Evolutionary conservation across 2,329 filamentous ascomycete genomes (phyloP).

Genomic region (Esteya vermicola): DNA sequence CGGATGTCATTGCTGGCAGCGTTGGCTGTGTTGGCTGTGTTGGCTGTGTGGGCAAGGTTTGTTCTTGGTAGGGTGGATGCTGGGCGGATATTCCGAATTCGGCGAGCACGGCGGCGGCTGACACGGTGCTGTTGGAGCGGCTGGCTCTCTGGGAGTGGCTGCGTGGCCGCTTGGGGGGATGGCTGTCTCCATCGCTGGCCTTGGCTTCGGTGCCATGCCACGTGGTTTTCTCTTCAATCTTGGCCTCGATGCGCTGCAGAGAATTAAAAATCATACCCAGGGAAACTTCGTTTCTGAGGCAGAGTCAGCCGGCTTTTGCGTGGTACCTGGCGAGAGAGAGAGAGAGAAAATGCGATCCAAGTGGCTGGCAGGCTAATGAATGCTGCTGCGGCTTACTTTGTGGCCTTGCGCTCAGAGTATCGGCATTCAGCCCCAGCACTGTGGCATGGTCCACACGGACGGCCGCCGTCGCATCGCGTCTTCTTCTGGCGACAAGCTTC

Average conservation of each 20-base stretch:
- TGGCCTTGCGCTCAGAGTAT: constrained; percentile 37
- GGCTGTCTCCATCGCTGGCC: too few relatives aligned
- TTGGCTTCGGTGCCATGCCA: not conserved
- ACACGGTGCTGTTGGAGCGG: constrained; percentile 2
- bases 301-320: too few relatives aligned
- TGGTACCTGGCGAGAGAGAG: too few relatives aligned
- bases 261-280: constrained; percentile 39
- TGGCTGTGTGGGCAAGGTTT: too few relatives aligned
- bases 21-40: too few relatives aligned
- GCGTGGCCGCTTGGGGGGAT: too few relatives aligned
- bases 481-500: constrained; percentile 38
- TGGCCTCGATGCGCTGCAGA: constrained; percentile 34
- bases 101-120: too few relatives aligned
- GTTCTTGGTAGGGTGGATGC: too few relatives aligned
- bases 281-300: constrained; percentile 32
- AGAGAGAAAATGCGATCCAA: not conserved
- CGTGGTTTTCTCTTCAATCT: constrained; percentile 25
- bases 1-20: too few relatives aligned
- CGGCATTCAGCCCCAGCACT: constrained; percentile 31
- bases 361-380: too few relatives aligned
- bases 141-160: too few relatives aligned
- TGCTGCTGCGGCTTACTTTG: constrained; percentile 26
- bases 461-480: constrained; percentile 39
- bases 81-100: too few relatives aligned
- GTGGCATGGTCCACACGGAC: constrained; percentile 37